phyloP scores from a whole-genome alignment of 2,329 filamentous ascomycete genomes.

The Onygena corvina region DNA sequence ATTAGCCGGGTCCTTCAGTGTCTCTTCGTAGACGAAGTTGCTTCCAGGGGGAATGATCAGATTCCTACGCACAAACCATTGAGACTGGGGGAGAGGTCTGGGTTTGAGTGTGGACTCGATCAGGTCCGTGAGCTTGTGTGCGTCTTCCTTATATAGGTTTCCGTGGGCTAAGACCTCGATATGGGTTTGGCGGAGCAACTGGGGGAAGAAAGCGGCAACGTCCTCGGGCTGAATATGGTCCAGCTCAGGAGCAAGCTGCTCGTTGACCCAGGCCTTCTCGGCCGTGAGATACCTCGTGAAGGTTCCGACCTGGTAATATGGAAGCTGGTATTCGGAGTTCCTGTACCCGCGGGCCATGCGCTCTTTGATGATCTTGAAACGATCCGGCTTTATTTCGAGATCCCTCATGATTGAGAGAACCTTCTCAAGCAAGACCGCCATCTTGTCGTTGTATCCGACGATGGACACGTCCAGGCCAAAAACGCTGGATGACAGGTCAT shows the following conservation, averaged over 20 bases:
- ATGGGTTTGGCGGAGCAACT: constrained; percentile 70
- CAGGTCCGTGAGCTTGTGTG: constrained; percentile 69
- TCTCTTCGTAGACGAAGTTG: constrained; percentile 73
- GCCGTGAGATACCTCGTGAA: constrained; percentile 69
- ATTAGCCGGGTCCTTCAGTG: constrained; percentile 73
- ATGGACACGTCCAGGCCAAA: constrained; percentile 67
- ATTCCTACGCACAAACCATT: constrained; percentile 69
- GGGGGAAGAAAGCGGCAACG: constrained; percentile 64
- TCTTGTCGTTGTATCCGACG: constrained; percentile 91
- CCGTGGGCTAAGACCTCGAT: constrained; percentile 83
- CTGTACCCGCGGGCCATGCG: constrained; percentile 61
- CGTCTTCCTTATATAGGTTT: constrained; percentile 90
- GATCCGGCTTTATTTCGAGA: constrained; percentile 68
- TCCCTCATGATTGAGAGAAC: constrained; percentile 75
- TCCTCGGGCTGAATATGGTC: constrained; percentile 61
- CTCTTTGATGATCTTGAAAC: constrained; percentile 87
- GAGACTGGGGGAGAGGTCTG: constrained; percentile 57
- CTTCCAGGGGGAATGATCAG: constrained; percentile 65
- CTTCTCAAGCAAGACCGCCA: constrained; percentile 79
- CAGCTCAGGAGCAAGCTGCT: constrained; percentile 67
- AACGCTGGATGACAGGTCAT: constrained; percentile 60
- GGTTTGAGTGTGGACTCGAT: constrained; percentile 68
- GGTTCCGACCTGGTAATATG: constrained; percentile 76
- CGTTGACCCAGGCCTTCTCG: constrained; percentile 65
- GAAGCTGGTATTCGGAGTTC: constrained; percentile 79